phyloP scores from a whole-genome alignment of 192 early-diverging fungal species.

The Glomus cerebriforme region DNA sequence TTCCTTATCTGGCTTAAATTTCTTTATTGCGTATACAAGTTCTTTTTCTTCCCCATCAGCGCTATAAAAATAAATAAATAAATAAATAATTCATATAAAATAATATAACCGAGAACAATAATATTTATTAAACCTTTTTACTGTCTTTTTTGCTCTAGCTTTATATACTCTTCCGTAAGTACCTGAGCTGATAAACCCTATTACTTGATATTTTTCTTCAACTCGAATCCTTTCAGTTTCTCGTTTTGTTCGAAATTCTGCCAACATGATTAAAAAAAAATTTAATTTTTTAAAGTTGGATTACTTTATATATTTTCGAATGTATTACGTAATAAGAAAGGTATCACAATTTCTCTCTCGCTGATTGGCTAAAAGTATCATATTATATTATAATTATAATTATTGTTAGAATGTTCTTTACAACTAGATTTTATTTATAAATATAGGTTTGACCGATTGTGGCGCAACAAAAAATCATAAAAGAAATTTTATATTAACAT shows the following conservation, averaged over 20 bases:
- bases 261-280: neutral
- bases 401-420: too few species aligned
- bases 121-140: neutral
- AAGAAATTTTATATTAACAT: too few species aligned
- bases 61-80: neutral
- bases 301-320: too few species aligned
- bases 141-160: conserved; percentile 66
- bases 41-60: conserved; percentile 37
- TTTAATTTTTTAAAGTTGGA: too few species aligned
- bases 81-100: neutral
- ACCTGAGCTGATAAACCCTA: conserved; percentile 92
- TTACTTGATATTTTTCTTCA: conserved; percentile 69
- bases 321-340: too few species aligned
- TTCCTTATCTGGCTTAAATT: conserved; percentile 96
- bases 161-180: conserved; percentile 98
- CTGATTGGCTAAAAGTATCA: too few species aligned
- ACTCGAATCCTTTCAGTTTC: neutral
- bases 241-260: conserved; percentile 7
- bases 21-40: conserved; percentile 90
- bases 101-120: too few species aligned
- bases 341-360: too few species aligned
- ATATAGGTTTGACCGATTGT: too few species aligned
- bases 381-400: too few species aligned
- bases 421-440: too few species aligned
- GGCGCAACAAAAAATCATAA: too few species aligned